Evolutionary conservation across 768 basidiomycete species (phyloP).

Genomic region (Cyclocybe aegerita): DNA sequence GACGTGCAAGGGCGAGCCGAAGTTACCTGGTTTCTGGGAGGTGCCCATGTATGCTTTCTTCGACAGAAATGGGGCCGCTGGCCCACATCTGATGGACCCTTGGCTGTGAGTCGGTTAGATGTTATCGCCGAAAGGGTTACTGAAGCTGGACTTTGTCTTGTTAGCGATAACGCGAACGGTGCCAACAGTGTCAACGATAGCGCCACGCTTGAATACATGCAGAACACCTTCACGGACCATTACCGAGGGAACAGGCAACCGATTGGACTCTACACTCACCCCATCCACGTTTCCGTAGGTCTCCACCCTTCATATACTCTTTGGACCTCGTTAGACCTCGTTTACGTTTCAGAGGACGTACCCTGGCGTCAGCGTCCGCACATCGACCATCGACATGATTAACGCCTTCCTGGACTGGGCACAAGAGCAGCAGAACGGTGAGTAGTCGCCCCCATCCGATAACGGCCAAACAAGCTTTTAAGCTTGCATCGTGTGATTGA

Average conservation of each 20-base stretch:
- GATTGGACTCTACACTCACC: slow-evolving; percentile 80
- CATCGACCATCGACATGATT: slow-evolving; percentile 69
- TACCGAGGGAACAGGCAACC: slow-evolving; percentile 77
- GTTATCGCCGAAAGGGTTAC: not conserved
- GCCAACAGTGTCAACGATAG: slow-evolving; percentile 47
- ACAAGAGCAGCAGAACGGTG: slow-evolving; percentile 65
- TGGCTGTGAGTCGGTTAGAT: slow-evolving; percentile 56
- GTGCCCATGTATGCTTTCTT: slow-evolving; percentile 83
- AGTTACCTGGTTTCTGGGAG: slow-evolving; percentile 81
- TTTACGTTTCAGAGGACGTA: slow-evolving; percentile 41
- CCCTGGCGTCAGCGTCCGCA: slow-evolving; percentile 53
- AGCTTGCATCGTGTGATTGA: too few relatives aligned
- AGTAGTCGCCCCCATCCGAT: slow-evolving; percentile 11
- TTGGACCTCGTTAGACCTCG: not conserved
- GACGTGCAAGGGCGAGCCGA: slow-evolving; percentile 67
- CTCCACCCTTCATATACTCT: not conserved
- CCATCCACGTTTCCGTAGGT: slow-evolving; percentile 68
- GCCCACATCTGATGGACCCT: slow-evolving; percentile 79
- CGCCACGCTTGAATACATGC: slow-evolving; percentile 70
- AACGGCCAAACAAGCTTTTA: too few relatives aligned
- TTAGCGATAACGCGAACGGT: slow-evolving; percentile 59
- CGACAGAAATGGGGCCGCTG: slow-evolving; percentile 52
- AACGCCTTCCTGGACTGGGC: slow-evolving; percentile 83
- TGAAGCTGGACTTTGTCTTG: not conserved
- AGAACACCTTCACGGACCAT: slow-evolving; percentile 71